Evolutionary conservation across 2,329 filamentous ascomycete genomes (phyloP), one percentile per base, ranked within the genome.

Genomic region (Fusarium albosuccineum): DNA sequence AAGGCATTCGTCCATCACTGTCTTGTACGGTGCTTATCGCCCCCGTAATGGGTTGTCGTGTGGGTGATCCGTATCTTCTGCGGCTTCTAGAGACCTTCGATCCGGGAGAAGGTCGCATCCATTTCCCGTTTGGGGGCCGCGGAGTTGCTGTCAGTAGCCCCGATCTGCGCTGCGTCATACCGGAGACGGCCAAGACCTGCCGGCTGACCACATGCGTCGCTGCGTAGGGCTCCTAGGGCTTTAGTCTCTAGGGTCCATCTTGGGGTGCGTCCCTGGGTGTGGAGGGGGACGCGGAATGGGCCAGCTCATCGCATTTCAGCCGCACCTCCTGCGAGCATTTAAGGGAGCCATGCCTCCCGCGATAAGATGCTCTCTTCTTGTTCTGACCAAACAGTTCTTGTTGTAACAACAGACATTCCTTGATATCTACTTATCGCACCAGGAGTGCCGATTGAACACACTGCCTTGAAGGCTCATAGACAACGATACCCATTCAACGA

Each of bases 381-480:
- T 60, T 34, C 40, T 55, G 27, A 50, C 50, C 36, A 42, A 60
- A 53, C 45, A 53, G 48, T 60, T 67, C 46, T 65, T 42, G 37
- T 46, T 44, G 34, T 39, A 27, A 42, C 50, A 60, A 67, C 55
- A 69, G 50, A 44, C 66, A 67, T 66, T 70, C 62, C 66, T 69
- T 69, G 66, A 67, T 34, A 68, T 66, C 66, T 57, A 55, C 60
- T 58, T 58, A 68, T 57, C 53, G 66, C 66, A 69, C 66, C 66
- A 67, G 66, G 66, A 70, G 66, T 69, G 66, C 63, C 56, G 33
- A 56, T 39, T 50, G 54, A 69, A 49, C n/a, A n/a, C 40, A 34
- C 65, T 54, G 39, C 66, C 66, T 69, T 45, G 48, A 69, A 60
- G 62, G 58, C 50, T n/a, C 36, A 67, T 49, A 60, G 33, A 68